Evolutionary conservation across 192 early-diverging fungal genomes (phyloP), one percentile per base, ranked within the genome.

Genomic region (Umbelopsis sp.): DNA sequence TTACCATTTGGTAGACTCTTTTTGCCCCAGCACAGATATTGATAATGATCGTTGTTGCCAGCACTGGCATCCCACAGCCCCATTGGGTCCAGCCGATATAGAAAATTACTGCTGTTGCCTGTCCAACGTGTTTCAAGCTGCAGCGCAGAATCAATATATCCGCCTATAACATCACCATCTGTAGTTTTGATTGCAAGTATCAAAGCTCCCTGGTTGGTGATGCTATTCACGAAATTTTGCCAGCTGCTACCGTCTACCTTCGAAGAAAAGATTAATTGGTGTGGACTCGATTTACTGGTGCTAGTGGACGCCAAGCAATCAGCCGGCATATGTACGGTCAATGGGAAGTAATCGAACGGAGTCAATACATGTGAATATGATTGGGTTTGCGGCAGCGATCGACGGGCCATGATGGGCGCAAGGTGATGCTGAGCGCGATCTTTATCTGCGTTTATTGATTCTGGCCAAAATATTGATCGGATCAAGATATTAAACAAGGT

Each of bases 1-100:
- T 73, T 77, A 84, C 86, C 92, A 73, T 93, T 93, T 0, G 90
- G 86, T 51, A 93, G 73, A 8, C 86, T 90, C 78, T 93, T 86
- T 30, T 83, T 90, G 0, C 87, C 91, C 51, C 83, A 91, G 69
- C 90, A 90, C 27, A 93, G 67, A 71, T 93, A 93, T 64, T 91
- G 90, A 67, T 85, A 93, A 72, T 93, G 83, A 49, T 78, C 68
- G 76, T 93, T 93, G 50, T 80, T 80, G 16, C 85, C 77, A 4
- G 72, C 78, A 3, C 80, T 76, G 23, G 78, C 37, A 76, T 71
- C 53, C 71, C 71, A 78, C 0, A 49, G 12, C 22, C 70, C 74
- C 50, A 47, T 65, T 0, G 46, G 22, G 0, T 18, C 21, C 27
- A 82, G 30, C 9, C 74, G 70, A 67, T 90, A 91, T 51, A 93